These are phyloP conservation scores for Boeremia exigua DNA, from an alignment of 2,329 filamentous ascomycete species.

Conservation along the genomic window DNA sequence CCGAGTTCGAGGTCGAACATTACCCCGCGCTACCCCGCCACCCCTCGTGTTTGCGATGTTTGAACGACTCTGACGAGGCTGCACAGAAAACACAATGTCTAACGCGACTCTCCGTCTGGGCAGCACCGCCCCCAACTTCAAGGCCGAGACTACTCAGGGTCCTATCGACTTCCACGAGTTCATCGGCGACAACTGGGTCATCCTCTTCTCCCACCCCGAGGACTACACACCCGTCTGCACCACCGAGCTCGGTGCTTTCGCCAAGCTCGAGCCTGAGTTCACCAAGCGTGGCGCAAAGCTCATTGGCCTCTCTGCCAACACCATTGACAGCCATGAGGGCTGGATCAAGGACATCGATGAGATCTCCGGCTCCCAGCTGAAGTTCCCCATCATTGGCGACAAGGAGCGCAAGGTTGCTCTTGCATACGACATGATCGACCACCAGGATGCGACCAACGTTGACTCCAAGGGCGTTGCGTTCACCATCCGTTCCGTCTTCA, in stretches of 20 bases:
- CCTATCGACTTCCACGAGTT: slow-evolving; percentile 75
- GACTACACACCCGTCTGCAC: slow-evolving; percentile 67
- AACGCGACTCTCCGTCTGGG: slow-evolving; percentile 65
- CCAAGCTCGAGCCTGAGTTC: slow-evolving; percentile 69
- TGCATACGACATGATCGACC: slow-evolving; percentile 60
- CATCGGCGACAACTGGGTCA: slow-evolving; percentile 72
- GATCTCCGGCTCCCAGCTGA: slow-evolving; percentile 55
- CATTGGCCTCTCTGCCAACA: slow-evolving; percentile 63
- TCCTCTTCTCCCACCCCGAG: slow-evolving; percentile 74
- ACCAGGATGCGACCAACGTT: slow-evolving; percentile 65
- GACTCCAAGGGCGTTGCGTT: slow-evolving; percentile 64
- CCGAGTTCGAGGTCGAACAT: background rate
- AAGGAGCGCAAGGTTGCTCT: slow-evolving; percentile 60
- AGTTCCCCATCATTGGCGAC: slow-evolving; percentile 62
- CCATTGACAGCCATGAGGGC: slow-evolving; percentile 57
- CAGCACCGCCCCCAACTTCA: slow-evolving; percentile 71
- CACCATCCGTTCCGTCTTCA: slow-evolving; percentile 69
- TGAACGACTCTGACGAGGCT: slow-evolving; percentile 26
- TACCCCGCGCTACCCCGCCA: slow-evolving; percentile 34
- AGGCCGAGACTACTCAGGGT: slow-evolving; percentile 70
- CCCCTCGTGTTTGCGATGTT: slow-evolving; percentile 40
- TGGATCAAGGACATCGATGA: slow-evolving; percentile 63
- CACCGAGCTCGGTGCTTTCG: slow-evolving; percentile 68
- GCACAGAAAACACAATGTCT: slow-evolving; percentile 35
- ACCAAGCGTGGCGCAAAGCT: slow-evolving; percentile 67